A percentile compares a stretch with the other conserved stretches of the same genome.
Evolutionary conservation across 2,329 filamentous ascomycete genomes (phyloP).

Genomic region (Sordariomycetes sp.): DNA sequence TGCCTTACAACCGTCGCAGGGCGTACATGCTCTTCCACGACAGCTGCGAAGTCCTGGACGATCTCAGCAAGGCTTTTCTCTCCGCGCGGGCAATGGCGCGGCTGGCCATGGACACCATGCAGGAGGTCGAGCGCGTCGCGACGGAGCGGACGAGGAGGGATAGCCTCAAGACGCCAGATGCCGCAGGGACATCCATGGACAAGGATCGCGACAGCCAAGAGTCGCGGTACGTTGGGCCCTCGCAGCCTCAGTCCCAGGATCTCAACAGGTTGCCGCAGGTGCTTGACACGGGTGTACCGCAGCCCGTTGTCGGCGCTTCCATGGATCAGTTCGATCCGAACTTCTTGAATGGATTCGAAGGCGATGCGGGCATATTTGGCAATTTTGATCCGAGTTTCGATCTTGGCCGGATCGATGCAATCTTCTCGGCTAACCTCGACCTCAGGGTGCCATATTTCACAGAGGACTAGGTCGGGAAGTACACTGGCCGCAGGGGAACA

Average conservation of each 20-base stretch:
- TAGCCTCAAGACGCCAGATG: slow-evolving; percentile 4
- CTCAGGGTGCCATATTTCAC: slow-evolving; percentile 6
- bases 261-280: background rate
- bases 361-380: slow-evolving; percentile 10
- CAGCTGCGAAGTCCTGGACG: slow-evolving; percentile 10
- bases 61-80: slow-evolving; percentile 10
- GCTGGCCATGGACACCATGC: slow-evolving; percentile 11
- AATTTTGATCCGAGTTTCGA: slow-evolving; percentile 13
- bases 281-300: background rate
- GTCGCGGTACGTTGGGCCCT: background rate
- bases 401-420: slow-evolving; percentile 11
- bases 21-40: slow-evolving; percentile 10
- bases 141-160: slow-evolving; percentile 8
- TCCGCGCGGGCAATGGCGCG: slow-evolving; percentile 12
- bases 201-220: background rate
- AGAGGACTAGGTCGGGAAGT: slow-evolving; percentile 8
- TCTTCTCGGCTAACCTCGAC: slow-evolving; percentile 9
- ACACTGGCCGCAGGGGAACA: too few relatives aligned
- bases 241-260: too few relatives aligned
- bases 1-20: slow-evolving; percentile 9
- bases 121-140: slow-evolving; percentile 10
- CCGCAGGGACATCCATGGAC: background rate
- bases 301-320: too few relatives aligned
- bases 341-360: slow-evolving; percentile 7
- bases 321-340: slow-evolving; percentile 4